Base-by-base conservation (phyloP, 2,329 filamentous ascomycete genomes). In the Helicocarpus griseus region DNA sequence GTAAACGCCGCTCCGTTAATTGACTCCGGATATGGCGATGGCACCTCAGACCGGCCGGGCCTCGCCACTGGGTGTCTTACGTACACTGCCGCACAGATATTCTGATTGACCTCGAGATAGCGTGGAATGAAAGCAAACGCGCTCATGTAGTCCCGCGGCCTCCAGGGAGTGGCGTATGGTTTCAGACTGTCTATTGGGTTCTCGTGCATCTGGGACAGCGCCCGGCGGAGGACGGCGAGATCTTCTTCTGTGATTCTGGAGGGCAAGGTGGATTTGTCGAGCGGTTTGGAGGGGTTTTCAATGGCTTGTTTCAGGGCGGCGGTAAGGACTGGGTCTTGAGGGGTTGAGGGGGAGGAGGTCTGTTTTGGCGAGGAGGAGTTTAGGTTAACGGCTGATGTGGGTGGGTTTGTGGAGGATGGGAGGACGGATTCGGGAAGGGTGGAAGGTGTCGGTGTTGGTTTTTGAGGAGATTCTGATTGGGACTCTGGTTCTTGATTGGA, bases 71-170 rank as follows among this genome's bases (percentile, higher is more conserved):
- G 93, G 73, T 98, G 91, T 53, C 93, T 80, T 56, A 98, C 73
- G 69, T 98, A 98, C 38, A 98, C 89, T 9, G 93, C 93, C 1
- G 90, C 85, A 71, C 93, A 98, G 62, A 97, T 86, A 64, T 90
- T 94, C 69, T 95, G 93, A 76, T 97, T 96, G 61, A 98, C 93
- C 73, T 98, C 94, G 54, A 98, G 80, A 69, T 97, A 98, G 50
- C 87, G 77, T 9, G 93, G 93, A 59, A 98, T 89, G 70, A 95
- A 96, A 22, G 90, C 89, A 70, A 98, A 98, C 0, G 90, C 83
- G 48, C 81, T 78, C 87, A 98, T 94, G 70, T 81, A 97, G 49
- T 85, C 79, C 51, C 89, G 79, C 11, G 93, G 93, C 57, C 78
- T 73, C 93, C 93, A 98, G 11, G 93, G 93, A 1, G 90, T 96